These are phyloP conservation scores for Gomphus bonarii DNA, from an alignment of 1,284 basidiomycete species.

Conservation along the genomic window DNA sequence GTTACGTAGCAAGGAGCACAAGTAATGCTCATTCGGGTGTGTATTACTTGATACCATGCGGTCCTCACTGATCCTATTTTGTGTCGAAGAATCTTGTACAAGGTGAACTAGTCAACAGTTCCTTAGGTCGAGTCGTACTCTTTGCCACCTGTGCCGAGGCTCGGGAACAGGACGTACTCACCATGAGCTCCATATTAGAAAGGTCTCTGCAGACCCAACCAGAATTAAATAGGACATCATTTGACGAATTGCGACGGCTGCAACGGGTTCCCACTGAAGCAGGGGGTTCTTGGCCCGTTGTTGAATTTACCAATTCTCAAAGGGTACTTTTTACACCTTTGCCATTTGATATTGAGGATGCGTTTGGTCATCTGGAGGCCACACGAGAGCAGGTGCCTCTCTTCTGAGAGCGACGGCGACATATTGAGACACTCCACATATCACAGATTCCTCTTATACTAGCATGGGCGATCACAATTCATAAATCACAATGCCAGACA, in stretches of 20 bases:
- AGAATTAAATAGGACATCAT: constrained; percentile 6
- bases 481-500: constrained; percentile 83
- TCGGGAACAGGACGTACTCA: neutral
- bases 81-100: neutral
- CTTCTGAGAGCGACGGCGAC: neutral
- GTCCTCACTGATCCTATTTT: neutral
- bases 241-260: constrained; percentile 5
- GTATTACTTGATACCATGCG: neutral
- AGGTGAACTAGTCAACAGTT: constrained; percentile 8
- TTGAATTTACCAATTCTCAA: constrained; percentile 38
- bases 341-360: constrained; percentile 16
- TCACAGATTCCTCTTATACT: constrained; percentile 63
- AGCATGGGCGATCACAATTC: constrained; percentile 75
- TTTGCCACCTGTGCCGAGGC: neutral
- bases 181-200: neutral
- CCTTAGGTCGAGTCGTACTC: constrained; percentile 2
- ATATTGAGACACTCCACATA: neutral
- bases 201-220: neutral
- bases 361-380: constrained; percentile 16
- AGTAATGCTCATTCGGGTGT: constrained; percentile 69
- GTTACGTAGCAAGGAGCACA: constrained; percentile 19
- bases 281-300: constrained; percentile 38
- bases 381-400: constrained; percentile 16
- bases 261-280: neutral
- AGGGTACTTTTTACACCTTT: constrained; percentile 36